Evolutionary conservation across 371 early-diverging fungal genomes (phyloP).

Genomic region (Synchytrium microbalum): DNA sequence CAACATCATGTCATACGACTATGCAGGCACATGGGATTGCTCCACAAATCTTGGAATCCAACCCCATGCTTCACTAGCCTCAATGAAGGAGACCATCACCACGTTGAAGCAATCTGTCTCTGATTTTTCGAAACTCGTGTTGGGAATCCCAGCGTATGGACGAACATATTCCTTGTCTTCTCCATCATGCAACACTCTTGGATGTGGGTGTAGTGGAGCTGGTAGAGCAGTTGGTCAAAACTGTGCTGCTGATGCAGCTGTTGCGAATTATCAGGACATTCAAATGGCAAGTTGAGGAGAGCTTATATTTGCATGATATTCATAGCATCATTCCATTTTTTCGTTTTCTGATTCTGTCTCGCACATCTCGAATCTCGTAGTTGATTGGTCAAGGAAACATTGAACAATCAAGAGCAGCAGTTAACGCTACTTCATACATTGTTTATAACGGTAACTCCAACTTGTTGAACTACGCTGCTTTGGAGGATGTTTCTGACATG

Average conservation of each 20-base stretch:
- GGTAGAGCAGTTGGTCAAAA: not conserved
- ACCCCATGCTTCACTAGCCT: not conserved
- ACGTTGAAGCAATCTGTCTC: not conserved
- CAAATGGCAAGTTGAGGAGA: not conserved
- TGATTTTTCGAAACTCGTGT: not conserved
- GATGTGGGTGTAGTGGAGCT: not conserved
- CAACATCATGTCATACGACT: constrained; percentile 34
- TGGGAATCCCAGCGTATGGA: not conserved
- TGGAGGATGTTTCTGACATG: not conserved
- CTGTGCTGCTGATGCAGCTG: not conserved
- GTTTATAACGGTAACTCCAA: not conserved
- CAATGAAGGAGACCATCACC: not conserved
- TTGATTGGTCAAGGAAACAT: not conserved
- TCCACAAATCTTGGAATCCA: not conserved
- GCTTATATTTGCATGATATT: too few species aligned
- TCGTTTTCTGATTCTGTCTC: too few species aligned
- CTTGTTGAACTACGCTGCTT: not conserved
- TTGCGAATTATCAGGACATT: not conserved
- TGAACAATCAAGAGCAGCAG: not conserved
- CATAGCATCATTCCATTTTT: too few species aligned
- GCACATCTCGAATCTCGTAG: not conserved
- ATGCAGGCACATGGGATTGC: constrained; percentile 33
- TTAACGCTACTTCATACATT: not conserved
- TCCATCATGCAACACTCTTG: not conserved
- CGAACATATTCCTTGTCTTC: not conserved